A percentile compares a stretch with the other conserved stretches of the same genome.
These are phyloP conservation scores for Eutrema yunnanense DNA, from an alignment of 345 rosid genomes.

Conservation along the genomic window DNA sequence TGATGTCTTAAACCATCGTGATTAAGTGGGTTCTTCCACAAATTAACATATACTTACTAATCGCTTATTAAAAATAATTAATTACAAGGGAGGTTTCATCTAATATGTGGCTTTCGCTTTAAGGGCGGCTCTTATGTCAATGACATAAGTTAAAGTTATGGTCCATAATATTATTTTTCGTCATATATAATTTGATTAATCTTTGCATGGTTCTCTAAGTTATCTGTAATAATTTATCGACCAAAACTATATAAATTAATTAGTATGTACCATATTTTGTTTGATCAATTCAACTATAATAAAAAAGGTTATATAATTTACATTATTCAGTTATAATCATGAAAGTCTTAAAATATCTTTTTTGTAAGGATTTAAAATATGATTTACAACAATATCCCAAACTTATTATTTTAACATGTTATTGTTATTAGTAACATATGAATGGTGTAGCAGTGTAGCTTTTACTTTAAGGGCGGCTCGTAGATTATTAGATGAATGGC, in stretches of 20 bases:
- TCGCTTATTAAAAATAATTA: not conserved
- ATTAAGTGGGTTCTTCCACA: not conserved
- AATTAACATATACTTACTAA: not conserved
- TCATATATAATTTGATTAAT: not conserved
- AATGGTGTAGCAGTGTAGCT: not conserved
- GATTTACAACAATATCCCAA: too few relatives aligned
- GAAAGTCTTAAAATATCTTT: too few relatives aligned
- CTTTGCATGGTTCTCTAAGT: not conserved
- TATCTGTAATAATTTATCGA: not conserved
- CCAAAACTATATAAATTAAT: too few relatives aligned
- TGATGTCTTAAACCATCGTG: not conserved
- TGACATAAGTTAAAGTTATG: not conserved
- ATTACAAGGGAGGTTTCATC: not conserved
- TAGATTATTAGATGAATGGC: not conserved
- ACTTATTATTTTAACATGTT: not conserved
- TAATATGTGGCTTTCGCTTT: constrained; percentile 16
- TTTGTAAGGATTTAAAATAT: too few relatives aligned
- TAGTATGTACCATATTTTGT: too few relatives aligned
- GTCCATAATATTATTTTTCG: not conserved
- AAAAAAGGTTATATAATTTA: too few relatives aligned
- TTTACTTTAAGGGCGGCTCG: not conserved
- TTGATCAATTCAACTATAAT: too few relatives aligned
- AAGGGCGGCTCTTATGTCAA: constrained; percentile 17
- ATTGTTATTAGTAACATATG: not conserved
- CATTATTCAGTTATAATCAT: too few relatives aligned